phyloP scores from a whole-genome alignment of 805 yeast species.

The Wickerhamomyces strasburgensis region DNA sequence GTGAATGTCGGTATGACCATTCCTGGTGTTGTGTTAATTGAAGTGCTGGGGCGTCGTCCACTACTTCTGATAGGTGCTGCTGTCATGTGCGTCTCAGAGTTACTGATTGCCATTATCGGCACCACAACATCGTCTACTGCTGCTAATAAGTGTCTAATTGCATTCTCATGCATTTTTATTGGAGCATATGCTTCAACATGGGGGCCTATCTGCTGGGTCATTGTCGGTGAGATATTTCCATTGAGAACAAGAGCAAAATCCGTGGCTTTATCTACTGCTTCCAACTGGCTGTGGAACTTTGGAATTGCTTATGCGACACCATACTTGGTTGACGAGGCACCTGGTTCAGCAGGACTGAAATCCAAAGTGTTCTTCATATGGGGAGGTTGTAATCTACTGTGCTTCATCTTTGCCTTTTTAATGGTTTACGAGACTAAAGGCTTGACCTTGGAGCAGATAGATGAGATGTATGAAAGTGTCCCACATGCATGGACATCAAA shows the following conservation, averaged over 20 bases:
- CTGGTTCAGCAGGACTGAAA: constrained; percentile 57
- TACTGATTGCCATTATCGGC: constrained; percentile 50
- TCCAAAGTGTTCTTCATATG: constrained; percentile 67
- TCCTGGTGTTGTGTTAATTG: constrained; percentile 51
- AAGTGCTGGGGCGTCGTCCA: constrained; percentile 60
- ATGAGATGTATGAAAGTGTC: constrained; percentile 43
- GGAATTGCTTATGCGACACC: constrained; percentile 71
- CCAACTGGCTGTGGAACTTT: constrained; percentile 77
- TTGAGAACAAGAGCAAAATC: constrained; percentile 71
- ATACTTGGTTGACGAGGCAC: constrained; percentile 59
- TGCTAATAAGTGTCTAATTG: constrained; percentile 43
- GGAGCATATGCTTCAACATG: constrained; percentile 76
- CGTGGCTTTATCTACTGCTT: constrained; percentile 63
- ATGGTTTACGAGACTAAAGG: constrained; percentile 64
- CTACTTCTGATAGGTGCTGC: constrained; percentile 55
- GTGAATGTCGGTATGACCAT: constrained; percentile 46
- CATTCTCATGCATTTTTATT: constrained; percentile 53
- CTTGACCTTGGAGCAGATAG: constrained; percentile 62
- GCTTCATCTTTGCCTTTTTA: constrained; percentile 52
- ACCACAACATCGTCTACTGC: constrained; percentile 27
- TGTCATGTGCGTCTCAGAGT: constrained; percentile 57
- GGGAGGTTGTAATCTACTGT: constrained; percentile 61
- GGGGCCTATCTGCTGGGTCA: constrained; percentile 79
- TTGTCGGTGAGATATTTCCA: constrained; percentile 58
- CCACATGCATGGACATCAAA: constrained; percentile 30